phyloP scores from a whole-genome alignment of 257 asterid species.

The Fraxinus cuspidata region DNA sequence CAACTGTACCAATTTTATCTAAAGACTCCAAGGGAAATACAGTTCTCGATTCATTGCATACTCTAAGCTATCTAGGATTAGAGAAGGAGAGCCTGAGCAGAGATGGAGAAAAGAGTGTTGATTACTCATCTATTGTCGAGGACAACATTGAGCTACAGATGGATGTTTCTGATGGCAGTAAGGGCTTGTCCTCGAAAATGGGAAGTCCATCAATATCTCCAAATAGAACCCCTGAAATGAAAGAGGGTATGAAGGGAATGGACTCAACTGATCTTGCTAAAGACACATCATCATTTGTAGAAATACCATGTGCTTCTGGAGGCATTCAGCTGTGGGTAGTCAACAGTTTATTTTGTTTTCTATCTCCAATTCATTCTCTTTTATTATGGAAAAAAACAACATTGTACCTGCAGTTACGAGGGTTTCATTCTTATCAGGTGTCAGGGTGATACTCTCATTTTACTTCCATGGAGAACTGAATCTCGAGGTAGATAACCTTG shows the following conservation, averaged over 20 bases:
- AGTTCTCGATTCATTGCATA: constrained; percentile 3
- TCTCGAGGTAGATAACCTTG: constrained; percentile 33
- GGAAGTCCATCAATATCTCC: constrained; percentile 20
- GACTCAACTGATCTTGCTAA: constrained; percentile 18
- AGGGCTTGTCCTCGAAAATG: constrained; percentile 28
- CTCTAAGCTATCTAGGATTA: constrained; percentile 16
- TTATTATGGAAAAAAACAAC: background rate
- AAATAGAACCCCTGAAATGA: constrained; percentile 14
- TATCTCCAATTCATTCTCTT: constrained; percentile 10
- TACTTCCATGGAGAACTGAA: constrained; percentile 32
- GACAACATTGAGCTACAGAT: constrained; percentile 25
- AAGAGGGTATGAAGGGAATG: constrained; percentile 6
- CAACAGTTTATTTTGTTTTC: constrained; percentile 12
- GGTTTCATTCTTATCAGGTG: constrained; percentile 30
- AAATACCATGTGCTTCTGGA: constrained; percentile 6
- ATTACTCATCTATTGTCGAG: constrained; percentile 2
- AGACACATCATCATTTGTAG: constrained; percentile 19
- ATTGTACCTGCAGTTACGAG: constrained; percentile 2
- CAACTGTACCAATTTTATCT: constrained; percentile 21
- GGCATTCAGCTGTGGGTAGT: constrained; percentile 6
- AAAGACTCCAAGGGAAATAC: constrained; percentile 3
- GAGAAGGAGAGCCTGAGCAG: constrained; percentile 12
- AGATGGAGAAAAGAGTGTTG: constrained; percentile 12
- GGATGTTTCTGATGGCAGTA: constrained; percentile 22
- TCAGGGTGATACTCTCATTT: constrained; percentile 25